A percentile compares a stretch with the other conserved stretches of the same genome.
These are phyloP conservation scores for Zygoascus ofunaensis DNA, from an alignment of 805 yeast species.

Conservation along the genomic window DNA sequence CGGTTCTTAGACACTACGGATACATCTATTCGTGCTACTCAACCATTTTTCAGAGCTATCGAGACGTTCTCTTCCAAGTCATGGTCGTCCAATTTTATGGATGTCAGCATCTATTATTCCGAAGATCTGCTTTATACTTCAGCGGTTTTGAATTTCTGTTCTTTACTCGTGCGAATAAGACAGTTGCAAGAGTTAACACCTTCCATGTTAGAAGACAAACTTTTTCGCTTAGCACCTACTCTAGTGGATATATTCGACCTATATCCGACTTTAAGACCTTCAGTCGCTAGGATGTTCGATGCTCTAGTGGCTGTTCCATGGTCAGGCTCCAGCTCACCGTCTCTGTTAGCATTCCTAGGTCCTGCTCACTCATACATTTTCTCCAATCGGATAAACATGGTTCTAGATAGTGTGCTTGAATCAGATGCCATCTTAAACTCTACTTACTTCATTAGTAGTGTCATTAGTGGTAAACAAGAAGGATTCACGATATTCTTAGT, in stretches of 20 bases:
- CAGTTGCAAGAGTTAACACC: conserved; percentile 40
- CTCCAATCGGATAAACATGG: conserved; percentile 49
- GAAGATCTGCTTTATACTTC: conserved; percentile 41
- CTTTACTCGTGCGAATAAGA: conserved; percentile 49
- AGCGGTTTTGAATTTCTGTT: conserved; percentile 46
- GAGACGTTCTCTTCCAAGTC: conserved; percentile 35
- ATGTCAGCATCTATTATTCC: not conserved
- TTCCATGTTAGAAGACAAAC: conserved; percentile 53
- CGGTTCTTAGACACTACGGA: conserved; percentile 47
- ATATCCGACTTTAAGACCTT: conserved; percentile 39
- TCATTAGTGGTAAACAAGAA: conserved; percentile 29
- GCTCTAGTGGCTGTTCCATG: conserved; percentile 23
- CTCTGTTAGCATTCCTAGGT: conserved; percentile 74
- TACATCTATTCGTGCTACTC: conserved; percentile 44
- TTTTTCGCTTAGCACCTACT: conserved; percentile 47
- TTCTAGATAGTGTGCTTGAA: conserved; percentile 42
- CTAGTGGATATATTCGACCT: conserved; percentile 51
- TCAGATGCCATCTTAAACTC: conserved; percentile 15
- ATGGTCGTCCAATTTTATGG: conserved; percentile 10
- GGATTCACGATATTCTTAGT: conserved; percentile 31
- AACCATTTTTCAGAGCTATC: conserved; percentile 45
- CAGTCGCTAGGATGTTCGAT: conserved; percentile 48
- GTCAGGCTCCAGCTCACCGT: conserved; percentile 49
- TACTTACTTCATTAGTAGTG: conserved; percentile 23
- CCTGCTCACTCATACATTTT: conserved; percentile 50